Percentiles rank a stretch among this genome's conserved stretches.
These are phyloP conservation scores for Monosporascus sp. DNA, from an alignment of 2,329 filamentous ascomycete genomes.

Conservation along the genomic window DNA sequence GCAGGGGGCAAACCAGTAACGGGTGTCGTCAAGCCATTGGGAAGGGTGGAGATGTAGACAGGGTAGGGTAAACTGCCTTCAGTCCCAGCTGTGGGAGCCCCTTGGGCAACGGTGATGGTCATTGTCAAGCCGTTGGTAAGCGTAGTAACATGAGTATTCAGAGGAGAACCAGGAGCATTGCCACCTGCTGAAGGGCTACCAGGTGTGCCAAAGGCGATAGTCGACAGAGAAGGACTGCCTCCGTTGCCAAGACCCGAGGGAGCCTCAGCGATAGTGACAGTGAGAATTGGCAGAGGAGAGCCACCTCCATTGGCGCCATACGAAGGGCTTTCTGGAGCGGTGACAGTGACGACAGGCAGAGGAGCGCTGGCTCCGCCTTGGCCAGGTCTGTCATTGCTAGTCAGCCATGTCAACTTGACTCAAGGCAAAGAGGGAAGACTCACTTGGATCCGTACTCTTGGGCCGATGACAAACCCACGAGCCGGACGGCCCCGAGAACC, in stretches of 20 bases:
- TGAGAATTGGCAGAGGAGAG: background rate
- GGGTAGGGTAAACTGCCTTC: background rate
- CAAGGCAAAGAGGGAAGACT: slow-evolving; percentile 6
- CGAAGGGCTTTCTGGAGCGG: no score
- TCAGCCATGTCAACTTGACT: background rate
- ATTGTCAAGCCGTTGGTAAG: background rate
- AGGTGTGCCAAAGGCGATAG: background rate
- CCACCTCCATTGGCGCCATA: background rate
- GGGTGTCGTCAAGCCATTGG: background rate
- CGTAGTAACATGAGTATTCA: background rate
- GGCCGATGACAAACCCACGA: slow-evolving; percentile 19
- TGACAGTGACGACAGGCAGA: no score
- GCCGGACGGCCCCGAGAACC: slow-evolving; percentile 18
- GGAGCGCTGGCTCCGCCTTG: background rate
- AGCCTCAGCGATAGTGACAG: background rate
- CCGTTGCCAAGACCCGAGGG: background rate
- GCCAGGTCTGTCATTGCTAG: background rate
- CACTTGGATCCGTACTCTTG: slow-evolving; percentile 21
- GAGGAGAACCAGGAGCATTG: slow-evolving; percentile 2
- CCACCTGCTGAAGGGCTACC: slow-evolving; percentile 5
- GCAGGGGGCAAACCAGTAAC: background rate
- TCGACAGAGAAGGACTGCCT: background rate
- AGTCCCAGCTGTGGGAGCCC: background rate
- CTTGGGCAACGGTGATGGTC: background rate
- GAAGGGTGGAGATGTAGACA: background rate